Percentiles rank a stretch among this genome's conserved stretches.
Conservation (phyloP, 371 early-diverging fungal genomes). For the Entomophthora muscae region DNA sequence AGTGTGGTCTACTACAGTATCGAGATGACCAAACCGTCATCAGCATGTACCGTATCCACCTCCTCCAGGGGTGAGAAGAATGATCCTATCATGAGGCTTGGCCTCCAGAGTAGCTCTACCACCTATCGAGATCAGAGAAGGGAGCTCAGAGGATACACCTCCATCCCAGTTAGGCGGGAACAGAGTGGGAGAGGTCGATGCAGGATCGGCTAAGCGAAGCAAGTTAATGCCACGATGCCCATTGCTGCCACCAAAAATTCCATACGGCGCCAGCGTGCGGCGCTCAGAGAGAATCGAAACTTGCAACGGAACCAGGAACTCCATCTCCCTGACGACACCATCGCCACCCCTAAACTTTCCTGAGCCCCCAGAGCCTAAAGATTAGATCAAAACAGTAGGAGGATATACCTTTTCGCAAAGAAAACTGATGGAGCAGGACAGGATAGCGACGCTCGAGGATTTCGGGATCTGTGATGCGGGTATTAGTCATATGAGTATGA, state of each 20-base stretch:
- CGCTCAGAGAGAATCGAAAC: slow-evolving; percentile 87
- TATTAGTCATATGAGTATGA: slow-evolving; percentile 81
- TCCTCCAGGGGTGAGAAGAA: slow-evolving; percentile 84
- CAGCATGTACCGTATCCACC: slow-evolving; percentile 66
- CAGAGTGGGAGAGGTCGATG: slow-evolving; percentile 11
- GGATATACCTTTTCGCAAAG: slow-evolving; percentile 32
- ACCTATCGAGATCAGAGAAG: slow-evolving; percentile 46
- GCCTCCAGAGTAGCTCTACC: slow-evolving; percentile 74
- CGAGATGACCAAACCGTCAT: too few relatives aligned
- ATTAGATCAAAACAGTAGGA: background rate
- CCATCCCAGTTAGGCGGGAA: slow-evolving; percentile 35
- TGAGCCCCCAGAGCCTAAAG: slow-evolving; percentile 54
- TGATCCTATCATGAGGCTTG: slow-evolving; percentile 51
- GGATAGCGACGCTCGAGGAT: slow-evolving; percentile 89
- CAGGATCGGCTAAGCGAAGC: slow-evolving; percentile 27
- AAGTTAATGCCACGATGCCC: slow-evolving; percentile 59
- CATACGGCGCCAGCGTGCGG: slow-evolving; percentile 78
- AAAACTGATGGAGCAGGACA: slow-evolving; percentile 71
- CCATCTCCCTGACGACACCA: slow-evolving; percentile 69
- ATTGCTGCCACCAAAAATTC: slow-evolving; percentile 64
- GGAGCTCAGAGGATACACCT: background rate
- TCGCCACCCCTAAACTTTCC: slow-evolving; percentile 73
- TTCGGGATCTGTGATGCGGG: slow-evolving; percentile 91
- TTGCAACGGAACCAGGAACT: slow-evolving; percentile 51
- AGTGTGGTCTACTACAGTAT: too few relatives aligned